A percentile compares a stretch with the other conserved stretches of the same genome.
Conservation (phyloP, 1,284 basidiomycete species). For the Phaffia rhodozyma region DNA sequence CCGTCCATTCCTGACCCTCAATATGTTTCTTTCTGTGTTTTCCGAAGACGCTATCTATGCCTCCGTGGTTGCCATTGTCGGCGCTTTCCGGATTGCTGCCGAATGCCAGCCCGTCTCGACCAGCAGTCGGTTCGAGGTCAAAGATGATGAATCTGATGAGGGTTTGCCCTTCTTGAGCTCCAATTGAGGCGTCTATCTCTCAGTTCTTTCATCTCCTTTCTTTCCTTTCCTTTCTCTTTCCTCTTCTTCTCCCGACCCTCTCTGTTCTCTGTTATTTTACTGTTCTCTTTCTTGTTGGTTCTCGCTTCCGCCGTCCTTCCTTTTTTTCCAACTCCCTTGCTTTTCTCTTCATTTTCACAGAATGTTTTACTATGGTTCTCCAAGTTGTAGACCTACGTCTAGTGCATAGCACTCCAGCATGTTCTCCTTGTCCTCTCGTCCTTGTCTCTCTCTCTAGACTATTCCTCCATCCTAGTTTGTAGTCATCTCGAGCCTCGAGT, state of each 20-base stretch:
- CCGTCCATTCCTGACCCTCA: no score
- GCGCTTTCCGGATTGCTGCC: slow-evolving; percentile 1
- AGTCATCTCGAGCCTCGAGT: not conserved
- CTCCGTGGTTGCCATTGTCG: slow-evolving; percentile 4
- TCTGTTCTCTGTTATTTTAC: not conserved
- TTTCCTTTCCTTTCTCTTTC: not conserved
- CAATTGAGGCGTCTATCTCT: not conserved
- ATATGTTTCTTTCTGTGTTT: not conserved
- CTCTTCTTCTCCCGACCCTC: not conserved
- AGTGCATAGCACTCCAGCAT: no score
- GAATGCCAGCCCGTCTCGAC: slow-evolving; percentile 1
- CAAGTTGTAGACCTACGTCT: no score
- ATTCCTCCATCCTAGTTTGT: not conserved
- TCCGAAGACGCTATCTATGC: slow-evolving; percentile 5
- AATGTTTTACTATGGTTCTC: no score
- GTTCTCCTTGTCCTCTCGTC: no score
- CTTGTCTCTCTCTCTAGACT: not conserved
- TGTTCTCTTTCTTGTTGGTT: not conserved
- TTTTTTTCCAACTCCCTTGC: not conserved
- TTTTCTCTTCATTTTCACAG: not conserved
- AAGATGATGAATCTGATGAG: not conserved
- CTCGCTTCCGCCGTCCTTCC: not conserved
- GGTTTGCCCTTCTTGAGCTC: no score
- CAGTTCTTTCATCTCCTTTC: not conserved
- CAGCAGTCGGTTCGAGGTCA: not conserved